Conservation (phyloP, 1,139 yeast genomes). For the Arxiozyma slooffiae region DNA sequence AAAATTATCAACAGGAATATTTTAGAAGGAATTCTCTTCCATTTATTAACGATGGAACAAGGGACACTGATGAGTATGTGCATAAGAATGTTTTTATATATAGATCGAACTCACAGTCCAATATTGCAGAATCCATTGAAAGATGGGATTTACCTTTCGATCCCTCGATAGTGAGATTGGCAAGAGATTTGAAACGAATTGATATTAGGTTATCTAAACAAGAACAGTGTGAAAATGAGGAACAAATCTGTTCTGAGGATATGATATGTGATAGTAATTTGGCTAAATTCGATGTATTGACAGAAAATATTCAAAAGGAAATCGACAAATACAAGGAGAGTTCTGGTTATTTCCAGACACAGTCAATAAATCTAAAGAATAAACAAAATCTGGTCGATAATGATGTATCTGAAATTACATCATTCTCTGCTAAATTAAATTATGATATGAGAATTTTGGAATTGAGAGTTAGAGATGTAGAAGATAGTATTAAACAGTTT, state of each 20-base stretch:
- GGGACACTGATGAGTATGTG: constrained; percentile 1
- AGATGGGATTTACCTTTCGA: constrained; percentile 32
- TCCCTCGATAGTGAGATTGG: constrained; percentile 26
- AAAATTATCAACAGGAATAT: constrained; percentile 20
- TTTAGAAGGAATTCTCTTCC: constrained; percentile 23
- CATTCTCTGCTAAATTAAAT: constrained; percentile 64
- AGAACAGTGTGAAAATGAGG: constrained; percentile 8
- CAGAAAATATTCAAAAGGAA: constrained; percentile 10
- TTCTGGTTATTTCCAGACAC: constrained; percentile 33
- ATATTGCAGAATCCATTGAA: constrained; percentile 34
- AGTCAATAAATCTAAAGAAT: constrained; percentile 26
- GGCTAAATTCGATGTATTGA: constrained; percentile 9
- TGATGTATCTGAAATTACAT: constrained; percentile 55
- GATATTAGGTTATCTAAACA: constrained; percentile 7
- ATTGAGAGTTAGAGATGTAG: constrained; percentile 71
- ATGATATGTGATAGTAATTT: constrained; percentile 4
- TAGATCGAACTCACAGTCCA: constrained; percentile 37
- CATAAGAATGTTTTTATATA: constrained; percentile 4
- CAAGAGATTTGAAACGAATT: constrained; percentile 21
- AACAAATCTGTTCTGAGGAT: constrained; percentile 4
- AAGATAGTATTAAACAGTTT: constrained; percentile 55
- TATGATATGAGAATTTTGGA: constrained; percentile 71
- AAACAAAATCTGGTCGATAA: constrained; percentile 35
- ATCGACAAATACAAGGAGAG: constrained; percentile 28
- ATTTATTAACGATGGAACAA: constrained; percentile 10